These are phyloP conservation scores for Theileria equi DNA, from an alignment of 169 alveolate genomes.

Conservation along the genomic window DNA sequence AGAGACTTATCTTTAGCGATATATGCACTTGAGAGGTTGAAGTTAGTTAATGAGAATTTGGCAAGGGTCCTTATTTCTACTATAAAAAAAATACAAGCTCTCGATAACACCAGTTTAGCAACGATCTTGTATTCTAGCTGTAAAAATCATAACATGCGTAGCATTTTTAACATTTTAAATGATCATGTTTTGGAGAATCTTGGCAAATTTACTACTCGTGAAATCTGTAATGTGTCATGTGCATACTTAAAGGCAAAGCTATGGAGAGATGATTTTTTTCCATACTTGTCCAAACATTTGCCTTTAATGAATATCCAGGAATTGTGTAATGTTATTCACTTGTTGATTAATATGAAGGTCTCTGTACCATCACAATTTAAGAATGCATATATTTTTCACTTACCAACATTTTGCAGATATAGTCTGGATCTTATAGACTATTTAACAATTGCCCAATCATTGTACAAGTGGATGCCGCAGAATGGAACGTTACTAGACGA, in stretches of 20 bases:
- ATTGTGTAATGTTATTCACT: constrained; percentile 45
- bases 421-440: constrained; percentile 30
- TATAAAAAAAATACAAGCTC: not conserved
- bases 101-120: constrained; percentile 29
- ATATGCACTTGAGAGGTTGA: constrained; percentile 43
- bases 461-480: constrained; percentile 15
- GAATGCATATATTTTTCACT: not conserved
- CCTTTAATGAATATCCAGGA: constrained; percentile 60
- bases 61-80: not conserved
- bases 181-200: not conserved
- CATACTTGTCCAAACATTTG: constrained; percentile 9
- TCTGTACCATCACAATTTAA: constrained; percentile 4
- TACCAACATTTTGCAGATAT: not conserved
- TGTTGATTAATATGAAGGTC: constrained; percentile 25
- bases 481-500: not conserved
- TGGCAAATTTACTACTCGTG: constrained; percentile 26
- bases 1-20: constrained; percentile 49
- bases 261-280: constrained; percentile 9
- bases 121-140: constrained; percentile 38
- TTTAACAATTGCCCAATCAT: constrained; percentile 38
- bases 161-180: not conserved
- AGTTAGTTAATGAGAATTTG: not conserved
- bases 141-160: not conserved
- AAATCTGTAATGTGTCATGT: constrained; percentile 44
- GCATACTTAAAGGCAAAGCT: constrained; percentile 28